Base-by-base conservation (phyloP, 192 early-diverging fungal species). In the Podila minutissima region DNA sequence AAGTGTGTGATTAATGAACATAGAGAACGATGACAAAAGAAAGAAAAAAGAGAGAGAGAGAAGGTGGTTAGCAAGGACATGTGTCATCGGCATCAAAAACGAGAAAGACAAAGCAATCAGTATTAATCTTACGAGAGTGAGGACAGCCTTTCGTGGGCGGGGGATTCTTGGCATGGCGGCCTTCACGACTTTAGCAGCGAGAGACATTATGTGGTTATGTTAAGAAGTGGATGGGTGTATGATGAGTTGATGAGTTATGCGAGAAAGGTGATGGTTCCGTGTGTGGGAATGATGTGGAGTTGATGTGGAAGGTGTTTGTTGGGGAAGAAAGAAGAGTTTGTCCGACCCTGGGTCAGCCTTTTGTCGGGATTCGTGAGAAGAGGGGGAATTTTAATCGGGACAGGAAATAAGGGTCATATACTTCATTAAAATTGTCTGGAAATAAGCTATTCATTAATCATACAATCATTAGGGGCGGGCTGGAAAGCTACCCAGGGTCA, bases 51-150 rank as follows among this genome's bases (percentile, higher is more conserved):
- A 26, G 26, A 32, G n/a, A 32, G 33, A 41, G 11, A 49, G 0
- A 60, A 58, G 19, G 60, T 2, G 32, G 32, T 28, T 28, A 20
- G 20, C 41, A 46, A 46, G 41, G 41, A 17, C 41, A 46, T 11
- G 3, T 17, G 11, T 46, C 41, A 17, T 46, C 41, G 12, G 4
- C 1, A 46, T 46, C 35, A 37, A 11, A 37, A 62, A 0, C 59
- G 28, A 61, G 46, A 61, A 7, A 35, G 41, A 33, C 2, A 59
- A 20, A 60, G 7, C 10, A 58, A 28, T 17, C 53, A 29, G 9
- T 55, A 5, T 9, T 57, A 57, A 58, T 74, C 83, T 10, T 72
- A 89, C 88, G 70, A 89, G 81, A 17, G 84, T 83, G 66, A 89
- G 75, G 29, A 83, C 86, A 31, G 86, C 86, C 71, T 84, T 87